Evolutionary conservation across 2,329 filamentous ascomycete genomes (phyloP), one percentile per base, ranked within the genome.

Genomic region (Domatiomyces catenatus): DNA sequence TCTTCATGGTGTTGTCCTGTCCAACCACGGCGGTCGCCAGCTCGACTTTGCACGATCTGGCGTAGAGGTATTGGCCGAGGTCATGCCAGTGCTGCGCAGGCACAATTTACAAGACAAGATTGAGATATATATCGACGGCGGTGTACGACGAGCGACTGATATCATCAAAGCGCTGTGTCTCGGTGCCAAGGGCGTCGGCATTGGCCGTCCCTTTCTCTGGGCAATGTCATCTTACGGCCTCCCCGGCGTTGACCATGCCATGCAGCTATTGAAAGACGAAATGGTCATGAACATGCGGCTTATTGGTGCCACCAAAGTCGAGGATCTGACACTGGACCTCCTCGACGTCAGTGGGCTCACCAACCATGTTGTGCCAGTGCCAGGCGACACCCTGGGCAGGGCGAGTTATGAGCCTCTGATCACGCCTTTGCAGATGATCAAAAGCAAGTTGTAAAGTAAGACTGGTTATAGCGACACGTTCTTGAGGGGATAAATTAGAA

Each of bases 251-350:
- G 86, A 93, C 63, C 78, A 86, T 32, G 92, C 92, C 28, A 94
- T 96, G 84, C 84, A 88, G 67, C 71, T 94, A 52, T 75, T 94
- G 59, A 88, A 86, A 71, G 92, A 96, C 62, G 92, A 98, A 75
- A 86, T 98, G 79, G 88, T 93, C 71, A 96, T 96, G 90, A 92
- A 90, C 63, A 96, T 98, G 92, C 80, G 92, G 5, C 71, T 98
- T 56, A 87, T 98, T 59, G 92, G 92, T 8, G 85, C 81, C 52
- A 77, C 75, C 18, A 81, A 69, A 53, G 67, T 98, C 28, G 79
- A 80, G 36, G 81, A 98, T 59, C 70, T 98, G 55, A 86, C 84
- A 55, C 83, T 89, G 0, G 81, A 80, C 22, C 70, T 98, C 66
- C 66, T 98, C 18, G 92, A 98, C 64, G 77, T 79, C 0, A 73